Evolutionary conservation across 305 asterid species (phyloP), one percentile per base, ranked within the genome.

Genomic region (Striga hermonthica): DNA sequence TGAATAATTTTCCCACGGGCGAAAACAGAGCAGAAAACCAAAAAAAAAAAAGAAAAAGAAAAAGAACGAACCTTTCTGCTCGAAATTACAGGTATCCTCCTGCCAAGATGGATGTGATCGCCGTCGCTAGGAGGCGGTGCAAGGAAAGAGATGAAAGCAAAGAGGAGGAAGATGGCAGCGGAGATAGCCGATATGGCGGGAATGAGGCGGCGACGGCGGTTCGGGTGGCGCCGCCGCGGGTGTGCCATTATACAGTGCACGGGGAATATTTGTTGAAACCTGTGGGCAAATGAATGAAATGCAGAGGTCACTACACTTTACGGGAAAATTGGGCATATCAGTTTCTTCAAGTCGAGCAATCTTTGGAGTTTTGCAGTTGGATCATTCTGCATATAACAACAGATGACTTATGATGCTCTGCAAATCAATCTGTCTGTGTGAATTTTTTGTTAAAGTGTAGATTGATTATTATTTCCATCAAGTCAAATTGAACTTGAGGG

Each of bases 221-320:
- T 35, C 55, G 75, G 87, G 79, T 73, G 87, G 66, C 98, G 97
- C 81, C 98, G 91, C 83, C 98, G 90, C 36, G 76, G 83, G 44
- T 78, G 31, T 63, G 85, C 86, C 97, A 91, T 91, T 48, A 15
- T 16, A 9, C 48, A 14, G 9, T 60, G 72, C 75, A 62, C 50
- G 56, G 12, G 54, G 11, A 70, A 60, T 40, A 12, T 14, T 34
- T 12, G 71, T 45, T 45, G 66, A 67, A 64, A 54, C 35, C 49
- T 34, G 15, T 31, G 47, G n/a, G 41, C 9, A 43, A 43, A 43
- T 7, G 9, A 5, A 66, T 49, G 57, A 47, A 59, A 52, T 64
- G 72, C 34, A 57, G 9, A 72, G 22, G 66, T 37, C n/a, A 64
- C 52, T 57, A 37, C 9, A 55, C 65, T 61, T 65, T 69, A 49